phyloP scores from a whole-genome alignment of 805 yeast species.

The Suhomyces faveliae region DNA sequence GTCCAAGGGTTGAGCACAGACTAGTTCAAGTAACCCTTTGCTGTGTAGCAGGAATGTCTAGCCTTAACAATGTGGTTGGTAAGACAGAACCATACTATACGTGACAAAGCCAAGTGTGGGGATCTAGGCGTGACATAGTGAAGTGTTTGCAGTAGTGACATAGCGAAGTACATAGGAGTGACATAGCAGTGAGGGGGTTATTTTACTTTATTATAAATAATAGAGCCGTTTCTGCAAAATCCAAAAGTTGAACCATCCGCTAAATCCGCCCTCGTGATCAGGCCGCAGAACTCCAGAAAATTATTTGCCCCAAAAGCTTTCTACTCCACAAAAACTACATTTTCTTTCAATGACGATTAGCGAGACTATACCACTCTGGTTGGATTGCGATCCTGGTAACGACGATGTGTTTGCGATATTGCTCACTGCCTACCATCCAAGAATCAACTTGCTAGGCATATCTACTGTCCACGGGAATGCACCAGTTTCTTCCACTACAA shows the following conservation, averaged over 20 bases:
- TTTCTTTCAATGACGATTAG: constrained; percentile 16
- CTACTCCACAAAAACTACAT: not conserved
- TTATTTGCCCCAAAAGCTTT: not conserved
- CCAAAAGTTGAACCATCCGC: too few relatives aligned
- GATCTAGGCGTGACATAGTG: too few relatives aligned
- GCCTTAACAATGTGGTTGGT: too few relatives aligned
- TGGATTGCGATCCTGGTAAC: constrained; percentile 92
- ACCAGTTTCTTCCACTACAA: constrained; percentile 60
- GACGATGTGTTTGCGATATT: constrained; percentile 81
- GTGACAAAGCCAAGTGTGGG: too few relatives aligned
- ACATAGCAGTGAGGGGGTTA: too few relatives aligned
- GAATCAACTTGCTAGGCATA: constrained; percentile 61
- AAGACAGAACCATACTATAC: too few relatives aligned
- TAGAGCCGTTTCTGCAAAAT: not conserved
- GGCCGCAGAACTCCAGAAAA: not conserved
- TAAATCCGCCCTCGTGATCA: constrained; percentile 2
- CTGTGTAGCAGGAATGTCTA: too few relatives aligned
- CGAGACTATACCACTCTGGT: constrained; percentile 61
- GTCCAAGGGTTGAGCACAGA: too few relatives aligned
- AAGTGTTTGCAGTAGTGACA: too few relatives aligned
- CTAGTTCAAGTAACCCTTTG: too few relatives aligned
- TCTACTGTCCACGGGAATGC: constrained; percentile 77
- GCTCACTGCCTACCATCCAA: constrained; percentile 58
- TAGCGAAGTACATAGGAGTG: too few relatives aligned
- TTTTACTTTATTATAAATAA: not conserved